Conservation (phyloP, 306 rosid species). For the Cucumis hystrix region DNA sequence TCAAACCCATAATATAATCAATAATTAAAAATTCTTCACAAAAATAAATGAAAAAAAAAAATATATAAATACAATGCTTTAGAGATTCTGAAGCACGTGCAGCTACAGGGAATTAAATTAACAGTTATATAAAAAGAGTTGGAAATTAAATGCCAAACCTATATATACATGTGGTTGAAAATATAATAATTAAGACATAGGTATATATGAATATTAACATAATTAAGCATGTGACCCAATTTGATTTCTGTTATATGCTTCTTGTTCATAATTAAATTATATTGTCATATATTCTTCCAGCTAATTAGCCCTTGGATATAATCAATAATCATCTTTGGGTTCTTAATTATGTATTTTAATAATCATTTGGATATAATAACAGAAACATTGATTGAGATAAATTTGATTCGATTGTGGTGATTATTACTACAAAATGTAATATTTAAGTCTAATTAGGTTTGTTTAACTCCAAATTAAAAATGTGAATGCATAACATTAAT, state of each 20-base stretch:
- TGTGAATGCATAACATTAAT: too few species aligned
- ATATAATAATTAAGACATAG: background rate
- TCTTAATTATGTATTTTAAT: background rate
- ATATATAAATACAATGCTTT: background rate
- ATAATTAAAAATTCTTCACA: background rate
- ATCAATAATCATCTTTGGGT: background rate
- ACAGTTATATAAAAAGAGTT: background rate
- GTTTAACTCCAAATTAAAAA: too few species aligned
- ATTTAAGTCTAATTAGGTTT: too few species aligned
- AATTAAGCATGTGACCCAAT: background rate
- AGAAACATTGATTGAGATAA: background rate
- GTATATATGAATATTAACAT: background rate
- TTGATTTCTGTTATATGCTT: conserved; percentile 1
- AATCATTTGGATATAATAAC: background rate
- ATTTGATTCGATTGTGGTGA: background rate
- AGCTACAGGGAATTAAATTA: background rate
- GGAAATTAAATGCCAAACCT: background rate
- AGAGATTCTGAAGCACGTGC: conserved; percentile 1
- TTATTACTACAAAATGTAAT: too few species aligned
- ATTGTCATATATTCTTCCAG: background rate
- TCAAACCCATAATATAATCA: background rate
- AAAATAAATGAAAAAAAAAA: background rate
- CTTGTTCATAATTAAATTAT: background rate
- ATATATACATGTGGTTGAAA: background rate
- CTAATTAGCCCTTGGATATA: background rate